These are phyloP conservation scores for Liriodendron chinense DNA, from an alignment of 164 flowering plant species.

Conservation along the genomic window DNA sequence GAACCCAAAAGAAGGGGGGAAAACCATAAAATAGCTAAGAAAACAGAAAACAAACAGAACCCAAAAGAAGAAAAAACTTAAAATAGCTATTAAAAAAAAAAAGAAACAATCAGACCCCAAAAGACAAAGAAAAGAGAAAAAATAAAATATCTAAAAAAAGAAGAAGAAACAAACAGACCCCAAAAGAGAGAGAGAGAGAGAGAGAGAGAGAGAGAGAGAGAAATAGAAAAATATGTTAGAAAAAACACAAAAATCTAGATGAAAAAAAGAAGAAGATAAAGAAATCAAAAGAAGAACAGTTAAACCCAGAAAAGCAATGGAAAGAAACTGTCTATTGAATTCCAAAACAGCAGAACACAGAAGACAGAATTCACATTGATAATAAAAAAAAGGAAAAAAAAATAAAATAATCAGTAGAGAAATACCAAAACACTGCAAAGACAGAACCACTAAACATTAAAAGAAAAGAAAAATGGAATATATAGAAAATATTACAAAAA, in stretches of 20 bases:
- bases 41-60: background rate
- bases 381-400: no score
- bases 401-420: no score
- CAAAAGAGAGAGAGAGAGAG: no score
- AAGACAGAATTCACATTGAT: background rate
- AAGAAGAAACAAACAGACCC: background rate
- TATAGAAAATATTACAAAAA: no score
- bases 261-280: background rate
- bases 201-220: no score
- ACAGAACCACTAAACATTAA: no score
- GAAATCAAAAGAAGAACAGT: background rate
- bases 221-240: background rate
- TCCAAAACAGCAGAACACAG: background rate
- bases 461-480: no score
- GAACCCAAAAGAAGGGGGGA: background rate
- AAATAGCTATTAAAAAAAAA: background rate
- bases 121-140: background rate
- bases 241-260: background rate
- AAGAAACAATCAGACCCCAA: background rate
- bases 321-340: background rate
- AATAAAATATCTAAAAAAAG: background rate
- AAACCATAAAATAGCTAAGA: background rate
- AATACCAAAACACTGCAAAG: no score
- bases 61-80: background rate
- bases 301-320: background rate